Evolutionary conservation across 345 rosid genomes (phyloP).

Genomic region (Gossypium stocksii): DNA sequence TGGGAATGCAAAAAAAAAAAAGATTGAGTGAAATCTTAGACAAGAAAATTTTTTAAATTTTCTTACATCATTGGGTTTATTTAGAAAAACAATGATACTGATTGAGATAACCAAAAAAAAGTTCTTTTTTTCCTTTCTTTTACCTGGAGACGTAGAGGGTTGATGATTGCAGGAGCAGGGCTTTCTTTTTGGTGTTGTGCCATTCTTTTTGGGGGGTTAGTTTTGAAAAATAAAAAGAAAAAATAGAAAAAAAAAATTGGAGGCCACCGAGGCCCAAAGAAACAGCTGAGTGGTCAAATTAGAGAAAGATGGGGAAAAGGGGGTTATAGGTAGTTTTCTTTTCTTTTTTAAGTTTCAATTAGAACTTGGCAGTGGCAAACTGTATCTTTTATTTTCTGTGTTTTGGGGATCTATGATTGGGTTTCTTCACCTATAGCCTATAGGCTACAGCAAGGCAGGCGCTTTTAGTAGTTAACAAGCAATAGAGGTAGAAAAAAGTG

Average conservation of each 20-base stretch:
- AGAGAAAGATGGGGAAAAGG: neutral
- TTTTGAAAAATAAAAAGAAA: neutral
- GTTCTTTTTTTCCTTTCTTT: too few species aligned
- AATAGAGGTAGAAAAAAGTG: neutral
- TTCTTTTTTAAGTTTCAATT: neutral
- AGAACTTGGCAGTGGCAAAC: neutral
- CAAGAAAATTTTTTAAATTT: neutral
- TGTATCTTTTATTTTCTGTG: neutral
- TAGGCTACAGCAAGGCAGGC: too few species aligned
- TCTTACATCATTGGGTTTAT: neutral
- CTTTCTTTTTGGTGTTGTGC: slow-evolving; percentile 14
- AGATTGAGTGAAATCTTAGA: neutral
- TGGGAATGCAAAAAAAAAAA: neutral
- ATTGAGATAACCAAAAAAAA: neutral
- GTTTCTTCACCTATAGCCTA: neutral
- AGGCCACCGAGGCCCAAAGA: slow-evolving; percentile 8
- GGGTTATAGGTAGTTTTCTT: neutral
- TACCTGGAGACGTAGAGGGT: slow-evolving; percentile 16
- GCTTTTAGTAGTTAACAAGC: neutral
- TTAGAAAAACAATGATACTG: slow-evolving; percentile 3
- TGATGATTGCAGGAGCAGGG: slow-evolving; percentile 22
- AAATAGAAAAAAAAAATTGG: neutral
- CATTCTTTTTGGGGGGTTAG: slow-evolving; percentile 13
- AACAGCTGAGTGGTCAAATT: slow-evolving; percentile 11
- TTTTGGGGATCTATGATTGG: neutral